These are phyloP conservation scores for Aureobasidium sp. DNA, from an alignment of 2,329 filamentous ascomycete species.

Conservation along the genomic window DNA sequence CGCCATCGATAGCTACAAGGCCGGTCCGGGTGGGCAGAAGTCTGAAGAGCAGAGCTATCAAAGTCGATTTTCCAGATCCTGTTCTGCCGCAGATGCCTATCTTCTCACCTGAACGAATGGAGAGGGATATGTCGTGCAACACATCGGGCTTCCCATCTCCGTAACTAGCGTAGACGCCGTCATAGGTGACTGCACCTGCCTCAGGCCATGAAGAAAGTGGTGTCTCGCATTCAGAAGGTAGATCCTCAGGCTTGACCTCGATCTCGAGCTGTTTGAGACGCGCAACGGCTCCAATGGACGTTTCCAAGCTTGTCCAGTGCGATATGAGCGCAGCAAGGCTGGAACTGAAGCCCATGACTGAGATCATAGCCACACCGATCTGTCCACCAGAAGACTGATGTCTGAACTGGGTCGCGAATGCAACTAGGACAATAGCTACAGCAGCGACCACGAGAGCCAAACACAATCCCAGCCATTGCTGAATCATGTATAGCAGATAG, in stretches of 20 bases:
- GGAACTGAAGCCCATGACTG: conserved; percentile 45
- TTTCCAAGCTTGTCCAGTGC: conserved; percentile 50
- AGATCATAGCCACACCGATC: conserved; percentile 45
- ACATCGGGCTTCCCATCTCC: conserved; percentile 22
- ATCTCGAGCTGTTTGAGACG: conserved; percentile 43
- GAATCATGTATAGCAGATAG: conserved; percentile 40
- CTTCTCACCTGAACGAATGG: conserved; percentile 42
- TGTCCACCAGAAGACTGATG: conserved; percentile 36
- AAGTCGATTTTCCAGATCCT: conserved; percentile 47
- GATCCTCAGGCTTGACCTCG: neutral
- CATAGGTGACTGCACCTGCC: neutral
- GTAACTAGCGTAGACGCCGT: neutral
- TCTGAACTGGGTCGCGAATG: conserved; percentile 36
- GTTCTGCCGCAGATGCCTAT: conserved; percentile 48
- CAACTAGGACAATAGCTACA: conserved; percentile 23
- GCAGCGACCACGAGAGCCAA: conserved; percentile 35
- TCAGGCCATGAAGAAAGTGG: neutral
- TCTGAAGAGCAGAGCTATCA: conserved; percentile 43
- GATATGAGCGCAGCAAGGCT: conserved; percentile 42
- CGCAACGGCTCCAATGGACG: conserved; percentile 47
- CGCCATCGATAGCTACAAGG: conserved; percentile 40
- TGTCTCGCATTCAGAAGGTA: neutral
- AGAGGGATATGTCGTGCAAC: conserved; percentile 39
- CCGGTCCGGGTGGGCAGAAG: conserved; percentile 42
- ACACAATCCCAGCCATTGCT: conserved; percentile 38